Evolutionary conservation across 2,329 filamentous ascomycete species (phyloP).

Genomic region (Fusarium succisae): DNA sequence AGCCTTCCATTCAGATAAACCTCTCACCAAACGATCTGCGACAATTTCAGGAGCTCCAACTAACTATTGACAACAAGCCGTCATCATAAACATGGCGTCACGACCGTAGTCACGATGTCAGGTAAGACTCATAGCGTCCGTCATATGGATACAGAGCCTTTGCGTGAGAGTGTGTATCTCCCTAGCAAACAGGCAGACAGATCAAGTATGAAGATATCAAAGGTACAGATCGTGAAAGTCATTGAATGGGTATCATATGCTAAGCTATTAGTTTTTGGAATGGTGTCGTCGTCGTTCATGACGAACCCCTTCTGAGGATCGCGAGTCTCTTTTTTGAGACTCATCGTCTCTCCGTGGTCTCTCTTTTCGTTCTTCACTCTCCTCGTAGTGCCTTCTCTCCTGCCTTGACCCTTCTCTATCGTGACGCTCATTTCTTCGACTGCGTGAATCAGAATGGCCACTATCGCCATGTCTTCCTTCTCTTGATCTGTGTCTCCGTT

Average conservation of each 20-base stretch:
- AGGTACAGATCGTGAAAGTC: not conserved
- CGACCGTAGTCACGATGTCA: not conserved
- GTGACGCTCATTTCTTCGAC: conserved; percentile 13
- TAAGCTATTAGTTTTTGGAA: conserved; percentile 6
- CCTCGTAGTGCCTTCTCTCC: not conserved
- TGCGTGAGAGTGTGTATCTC: too few relatives aligned
- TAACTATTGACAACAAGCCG: not conserved
- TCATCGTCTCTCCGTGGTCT: conserved; percentile 16
- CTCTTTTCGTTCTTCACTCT: not conserved
- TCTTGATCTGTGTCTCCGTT: conserved; percentile 24
- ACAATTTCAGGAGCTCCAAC: not conserved
- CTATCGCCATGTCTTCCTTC: conserved; percentile 14
- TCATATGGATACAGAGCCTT: not conserved
- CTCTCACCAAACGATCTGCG: not conserved
- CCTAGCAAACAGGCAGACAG: not conserved
- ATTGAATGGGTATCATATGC: conserved; percentile 23
- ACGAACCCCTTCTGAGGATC: conserved; percentile 15
- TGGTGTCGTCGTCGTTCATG: conserved; percentile 15
- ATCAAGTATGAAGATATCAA: not conserved
- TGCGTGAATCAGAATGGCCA: conserved; percentile 13
- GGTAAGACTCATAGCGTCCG: not conserved
- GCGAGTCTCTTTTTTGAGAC: conserved; percentile 19
- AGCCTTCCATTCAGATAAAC: not conserved
- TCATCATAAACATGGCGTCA: too few relatives aligned
- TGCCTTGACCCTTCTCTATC: conserved; percentile 13